Base-by-base conservation (phyloP, 2,329 filamentous ascomycete species). In the Geosmithia flava region DNA sequence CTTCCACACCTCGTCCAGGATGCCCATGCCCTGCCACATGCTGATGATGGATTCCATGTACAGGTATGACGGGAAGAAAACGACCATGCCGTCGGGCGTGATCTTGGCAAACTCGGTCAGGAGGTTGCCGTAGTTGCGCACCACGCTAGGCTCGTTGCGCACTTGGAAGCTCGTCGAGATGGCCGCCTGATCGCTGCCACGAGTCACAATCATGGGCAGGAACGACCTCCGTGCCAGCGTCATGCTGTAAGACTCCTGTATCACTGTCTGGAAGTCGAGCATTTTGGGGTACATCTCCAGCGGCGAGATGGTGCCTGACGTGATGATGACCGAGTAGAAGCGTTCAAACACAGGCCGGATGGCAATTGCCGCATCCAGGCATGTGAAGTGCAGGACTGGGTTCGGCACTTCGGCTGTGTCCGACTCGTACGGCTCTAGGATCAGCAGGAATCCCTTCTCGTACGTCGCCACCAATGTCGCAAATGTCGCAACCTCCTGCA, bases 21-120 rank as follows among this genome's bases (percentile, higher is more conserved):
- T 95, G 23, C 89, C 89, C 90, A 97, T 97, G 48, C 88, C 89
- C 64, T 98, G 93, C 93, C 93, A 98, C 81, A 95, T 95, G 62
- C 85, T 91, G 62, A 98, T 96, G 62, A 97, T 97, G 47, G 85
- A 93, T 62, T 98, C 93, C 93, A 98, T 97, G 69, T 98, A 98
- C 1, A 98, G 76, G 58, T 98, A 98, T 0, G 89, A 95, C 0
- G 93, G 94, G 63, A 98, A 98, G 72, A 98, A 98, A 40, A 98
- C 93, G n/a, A 98, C 93, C 65, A 98, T 83, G 30, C 93, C 93
- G 58, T 98, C 93, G 0, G 93, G 94, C 0, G 93, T 98, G 54
- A 97, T 83, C 63, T 91, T 94, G 48, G 89, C 87, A 62, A 98
- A 97, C 62, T 98, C 93, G 7, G 90, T 93, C 30, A 98, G 72